Evolutionary conservation across 495 filamentous ascomycete genomes (phyloP).

Genomic region (Aspergillus coremiiformis): DNA sequence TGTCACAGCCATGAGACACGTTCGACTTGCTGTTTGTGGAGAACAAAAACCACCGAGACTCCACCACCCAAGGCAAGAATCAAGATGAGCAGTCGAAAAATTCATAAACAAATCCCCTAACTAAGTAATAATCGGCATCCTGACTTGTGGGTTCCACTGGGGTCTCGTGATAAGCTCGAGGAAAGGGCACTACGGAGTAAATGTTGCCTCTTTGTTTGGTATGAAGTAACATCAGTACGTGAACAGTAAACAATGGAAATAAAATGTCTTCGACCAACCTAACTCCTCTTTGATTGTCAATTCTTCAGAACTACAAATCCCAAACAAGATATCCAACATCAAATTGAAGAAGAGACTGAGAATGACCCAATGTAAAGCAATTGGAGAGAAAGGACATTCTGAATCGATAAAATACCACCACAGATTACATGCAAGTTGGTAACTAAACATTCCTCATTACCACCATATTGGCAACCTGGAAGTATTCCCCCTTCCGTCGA

Average conservation of each 20-base stretch:
- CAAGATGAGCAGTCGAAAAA: slow-evolving; percentile 16
- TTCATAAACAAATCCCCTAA: slow-evolving; percentile 13
- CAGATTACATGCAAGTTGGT: background rate
- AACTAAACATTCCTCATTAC: background rate
- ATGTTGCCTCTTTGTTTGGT: background rate
- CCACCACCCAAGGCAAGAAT: slow-evolving; percentile 4
- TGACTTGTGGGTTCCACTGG: slow-evolving; percentile 9
- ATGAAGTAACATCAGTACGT: background rate
- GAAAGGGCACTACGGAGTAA: background rate
- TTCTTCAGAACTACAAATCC: background rate
- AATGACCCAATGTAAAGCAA: too few species aligned
- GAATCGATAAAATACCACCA: background rate
- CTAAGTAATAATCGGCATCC: slow-evolving; percentile 9
- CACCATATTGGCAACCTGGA: background rate
- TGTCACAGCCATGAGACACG: slow-evolving; percentile 8
- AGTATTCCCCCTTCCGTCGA: too few species aligned
- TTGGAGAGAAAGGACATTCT: background rate
- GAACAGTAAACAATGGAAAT: background rate
- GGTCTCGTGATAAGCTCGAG: slow-evolving; percentile 10
- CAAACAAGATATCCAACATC: background rate
- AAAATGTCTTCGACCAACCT: background rate
- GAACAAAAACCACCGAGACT: slow-evolving; percentile 11
- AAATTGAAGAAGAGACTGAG: too few species aligned
- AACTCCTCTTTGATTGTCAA: too few species aligned
- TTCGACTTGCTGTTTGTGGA: slow-evolving; percentile 9